Evolutionary conservation across 805 yeast species (phyloP), one percentile per base, ranked within the genome.

Genomic region (Tetrapisispora arboricola): DNA sequence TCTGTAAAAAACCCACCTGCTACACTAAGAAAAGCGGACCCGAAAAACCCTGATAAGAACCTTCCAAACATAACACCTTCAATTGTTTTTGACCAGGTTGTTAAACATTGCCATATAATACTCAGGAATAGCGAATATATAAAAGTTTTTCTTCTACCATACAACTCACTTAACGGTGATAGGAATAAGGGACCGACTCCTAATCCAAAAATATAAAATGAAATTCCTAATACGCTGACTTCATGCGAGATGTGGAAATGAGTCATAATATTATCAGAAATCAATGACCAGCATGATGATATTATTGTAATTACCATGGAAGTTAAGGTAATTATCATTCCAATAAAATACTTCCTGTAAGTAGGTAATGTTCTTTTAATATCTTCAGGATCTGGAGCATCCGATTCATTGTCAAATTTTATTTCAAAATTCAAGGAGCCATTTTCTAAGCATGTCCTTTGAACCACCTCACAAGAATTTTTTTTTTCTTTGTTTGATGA

Each of bases 1-100:
- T 84, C 94, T 10, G 85, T 77, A 34, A 84, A 65, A 1, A 83
- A 71, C 17, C 92, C 94, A 27, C 88, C 87, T 9, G 86, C 85
- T 25, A 82, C 80, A 45, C 80, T 75, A 48, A 84, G 64, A 31
- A 86, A 82, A 2, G 84, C 80, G 38, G 85, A 78, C 4, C 87
- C 87, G 49, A 79, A 79, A 34, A 82, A 68, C 1, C 92, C 92
- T 11, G 78, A 75, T 45, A 80, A 60, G 48, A 80, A 75, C 47
- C 92, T 72, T 39, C 79, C 73, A 35, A 80, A 73, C 43, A 80
- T 58, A 43, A 84, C 63, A 26, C 80, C 84, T 8, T 77, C 78
- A 25, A 77, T 72, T 43, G 78, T 79, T 16, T 71, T 66, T 4
- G 81, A 70, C 44, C 79, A 72, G 2, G 77, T 84, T 45, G 53